Conservation (phyloP, 2,329 filamentous ascomycete species). For the Rasamsonia emersonii region DNA sequence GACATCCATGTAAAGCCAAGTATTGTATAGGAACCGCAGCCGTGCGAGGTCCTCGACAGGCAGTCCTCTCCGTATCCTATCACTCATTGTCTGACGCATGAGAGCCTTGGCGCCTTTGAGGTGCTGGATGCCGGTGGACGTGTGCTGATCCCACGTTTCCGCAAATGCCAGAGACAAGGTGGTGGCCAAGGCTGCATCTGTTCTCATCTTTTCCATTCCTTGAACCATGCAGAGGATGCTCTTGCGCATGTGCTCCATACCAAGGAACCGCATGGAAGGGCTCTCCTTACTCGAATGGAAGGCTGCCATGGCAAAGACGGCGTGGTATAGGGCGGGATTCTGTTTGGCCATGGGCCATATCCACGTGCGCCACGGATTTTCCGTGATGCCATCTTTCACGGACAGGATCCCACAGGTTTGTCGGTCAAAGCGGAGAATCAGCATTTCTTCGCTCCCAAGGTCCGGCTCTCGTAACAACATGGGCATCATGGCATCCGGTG, state of each 20-base stretch:
- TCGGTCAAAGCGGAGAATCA: slow-evolving; percentile 55
- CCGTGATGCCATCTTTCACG: slow-evolving; percentile 58
- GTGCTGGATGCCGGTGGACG: slow-evolving; percentile 60
- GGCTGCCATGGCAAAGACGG: slow-evolving; percentile 59
- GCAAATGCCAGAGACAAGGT: slow-evolving; percentile 60
- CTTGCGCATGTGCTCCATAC: slow-evolving; percentile 60
- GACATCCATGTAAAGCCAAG: slow-evolving; percentile 67
- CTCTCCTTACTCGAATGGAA: slow-evolving; percentile 57
- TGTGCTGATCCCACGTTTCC: slow-evolving; percentile 63
- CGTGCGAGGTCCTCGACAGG: slow-evolving; percentile 44
- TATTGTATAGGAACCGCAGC: slow-evolving; percentile 60
- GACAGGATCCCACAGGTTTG: slow-evolving; percentile 63
- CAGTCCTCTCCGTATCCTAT: slow-evolving; percentile 27
- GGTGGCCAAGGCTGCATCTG: slow-evolving; percentile 60
- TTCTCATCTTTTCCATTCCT: slow-evolving; percentile 54
- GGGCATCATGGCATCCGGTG: slow-evolving; percentile 7
- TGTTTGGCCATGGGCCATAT: slow-evolving; percentile 60
- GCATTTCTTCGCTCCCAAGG: slow-evolving; percentile 49
- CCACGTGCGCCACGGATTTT: slow-evolving; percentile 63
- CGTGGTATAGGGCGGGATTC: slow-evolving; percentile 58
- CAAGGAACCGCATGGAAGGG: slow-evolving; percentile 50
- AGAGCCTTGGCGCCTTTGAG: slow-evolving; percentile 58
- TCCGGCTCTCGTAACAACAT: slow-evolving; percentile 39
- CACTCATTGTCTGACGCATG: slow-evolving; percentile 50
- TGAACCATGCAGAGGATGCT: slow-evolving; percentile 52